These are phyloP conservation scores for Sechiopsis laciniata DNA, from an alignment of 306 rosid genomes.

Conservation along the genomic window DNA sequence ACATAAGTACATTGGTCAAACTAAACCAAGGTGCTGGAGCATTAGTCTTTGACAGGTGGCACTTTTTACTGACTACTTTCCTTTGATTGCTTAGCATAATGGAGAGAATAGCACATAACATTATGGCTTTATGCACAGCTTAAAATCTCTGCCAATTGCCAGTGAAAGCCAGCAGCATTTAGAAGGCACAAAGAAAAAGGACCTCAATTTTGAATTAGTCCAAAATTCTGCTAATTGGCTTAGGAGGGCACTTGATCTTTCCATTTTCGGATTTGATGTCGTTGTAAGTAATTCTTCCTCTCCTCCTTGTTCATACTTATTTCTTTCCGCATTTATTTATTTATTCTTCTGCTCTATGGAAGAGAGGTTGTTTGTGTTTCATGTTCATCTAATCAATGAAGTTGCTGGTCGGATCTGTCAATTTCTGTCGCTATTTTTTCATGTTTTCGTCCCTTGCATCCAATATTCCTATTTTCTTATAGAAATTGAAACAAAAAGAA, in stretches of 20 bases:
- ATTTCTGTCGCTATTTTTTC: background rate
- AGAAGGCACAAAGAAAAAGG: constrained; percentile 22
- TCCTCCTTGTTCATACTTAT: background rate
- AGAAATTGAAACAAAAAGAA: background rate
- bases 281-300: constrained; percentile 41
- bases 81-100: constrained; percentile 9
- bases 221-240: constrained; percentile 69
- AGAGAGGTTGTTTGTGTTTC: background rate
- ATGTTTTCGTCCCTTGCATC: background rate
- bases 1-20: constrained; percentile 46
- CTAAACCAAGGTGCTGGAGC: constrained; percentile 47
- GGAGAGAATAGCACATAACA: background rate
- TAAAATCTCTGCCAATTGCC: constrained; percentile 62
- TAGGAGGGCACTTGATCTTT: constrained; percentile 51
- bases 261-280: constrained; percentile 84
- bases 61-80: background rate
- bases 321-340: background rate
- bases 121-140: constrained; percentile 29
- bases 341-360: background rate
- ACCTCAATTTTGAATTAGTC: constrained; percentile 52
- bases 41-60: constrained; percentile 60
- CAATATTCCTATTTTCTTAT: background rate
- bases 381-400: background rate
- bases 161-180: constrained; percentile 27
- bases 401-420: background rate